phyloP scores from a whole-genome alignment of 257 asterid species.

The Jasminum sambac region DNA sequence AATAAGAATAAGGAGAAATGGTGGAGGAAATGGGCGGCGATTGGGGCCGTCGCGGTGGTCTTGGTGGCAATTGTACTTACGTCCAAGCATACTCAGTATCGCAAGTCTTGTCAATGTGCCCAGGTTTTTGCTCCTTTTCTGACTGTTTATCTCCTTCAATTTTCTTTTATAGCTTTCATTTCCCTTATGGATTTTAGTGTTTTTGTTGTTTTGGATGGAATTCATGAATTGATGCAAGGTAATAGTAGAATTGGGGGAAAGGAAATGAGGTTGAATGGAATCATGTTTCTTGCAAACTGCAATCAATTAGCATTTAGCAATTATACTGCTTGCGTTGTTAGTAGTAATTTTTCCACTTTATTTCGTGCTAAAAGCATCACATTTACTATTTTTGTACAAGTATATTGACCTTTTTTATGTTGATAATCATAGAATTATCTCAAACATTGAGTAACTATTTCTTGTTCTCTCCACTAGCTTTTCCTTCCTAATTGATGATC shows the following conservation, averaged over 20 bases:
- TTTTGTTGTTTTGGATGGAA: background rate
- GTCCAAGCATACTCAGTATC: constrained; percentile 40
- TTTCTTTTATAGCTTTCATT: background rate
- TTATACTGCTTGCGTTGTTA: constrained; percentile 6
- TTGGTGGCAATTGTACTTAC: constrained; percentile 48
- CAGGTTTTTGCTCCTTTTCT: constrained; percentile 44
- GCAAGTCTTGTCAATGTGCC: constrained; percentile 66
- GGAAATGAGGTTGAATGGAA: background rate
- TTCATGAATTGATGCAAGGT: constrained; percentile 18
- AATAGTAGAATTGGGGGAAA: background rate
- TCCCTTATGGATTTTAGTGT: background rate
- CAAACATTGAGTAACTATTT: background rate
- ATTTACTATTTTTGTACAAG: background rate
- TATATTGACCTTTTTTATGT: background rate
- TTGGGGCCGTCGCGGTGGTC: constrained; percentile 54
- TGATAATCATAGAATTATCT: background rate
- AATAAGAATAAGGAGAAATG: constrained; percentile 33
- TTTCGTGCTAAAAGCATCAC: background rate
- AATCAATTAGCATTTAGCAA: constrained; percentile 16
- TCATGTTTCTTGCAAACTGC: background rate
- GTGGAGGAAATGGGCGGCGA: constrained; percentile 47
- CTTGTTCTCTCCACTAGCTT: background rate
- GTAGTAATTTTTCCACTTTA: background rate
- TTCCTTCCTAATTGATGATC: background rate
- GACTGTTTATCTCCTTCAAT: background rate